A percentile compares a stretch with the other conserved stretches of the same genome.
Conservation (phyloP, 164 flowering plant genomes). For the Brasenia schreberi region DNA sequence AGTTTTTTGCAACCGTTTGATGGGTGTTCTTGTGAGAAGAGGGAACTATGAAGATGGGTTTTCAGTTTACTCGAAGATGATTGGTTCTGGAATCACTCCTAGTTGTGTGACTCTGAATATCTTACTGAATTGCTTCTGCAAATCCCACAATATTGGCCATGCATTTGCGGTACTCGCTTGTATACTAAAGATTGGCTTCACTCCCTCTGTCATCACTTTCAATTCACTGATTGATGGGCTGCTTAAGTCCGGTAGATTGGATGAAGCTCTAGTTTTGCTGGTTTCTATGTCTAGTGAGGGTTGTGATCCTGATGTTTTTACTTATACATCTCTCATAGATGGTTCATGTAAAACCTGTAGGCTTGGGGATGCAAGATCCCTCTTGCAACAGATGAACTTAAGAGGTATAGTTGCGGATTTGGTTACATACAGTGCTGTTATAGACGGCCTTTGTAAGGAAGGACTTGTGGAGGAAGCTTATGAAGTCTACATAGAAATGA, state of each 20-base stretch:
- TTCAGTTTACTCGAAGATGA: slow-evolving; percentile 10
- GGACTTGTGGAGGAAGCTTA: slow-evolving; percentile 15
- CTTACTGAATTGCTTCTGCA: slow-evolving; percentile 21
- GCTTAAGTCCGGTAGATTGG: slow-evolving; percentile 8
- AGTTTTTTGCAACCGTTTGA: too few relatives aligned
- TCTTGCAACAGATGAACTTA: slow-evolving; percentile 17
- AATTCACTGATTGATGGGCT: slow-evolving; percentile 23
- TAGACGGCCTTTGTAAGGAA: slow-evolving; percentile 17
- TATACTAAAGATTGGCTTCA: slow-evolving; percentile 17
- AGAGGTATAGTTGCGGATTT: slow-evolving; percentile 18
- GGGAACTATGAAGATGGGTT: slow-evolving; percentile 14
- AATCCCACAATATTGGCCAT: slow-evolving; percentile 13
- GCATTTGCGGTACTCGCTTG: slow-evolving; percentile 14
- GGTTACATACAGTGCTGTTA: slow-evolving; percentile 19
- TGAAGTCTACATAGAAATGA: slow-evolving; percentile 18
- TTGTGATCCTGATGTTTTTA: slow-evolving; percentile 17
- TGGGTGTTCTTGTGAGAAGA: too few relatives aligned
- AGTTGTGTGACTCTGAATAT: slow-evolving; percentile 15
- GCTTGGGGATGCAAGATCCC: slow-evolving; percentile 15
- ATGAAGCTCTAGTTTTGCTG: slow-evolving; percentile 18
- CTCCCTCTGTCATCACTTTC: slow-evolving; percentile 16
- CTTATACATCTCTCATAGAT: slow-evolving; percentile 16
- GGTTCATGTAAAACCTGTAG: slow-evolving; percentile 19
- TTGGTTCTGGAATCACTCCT: slow-evolving; percentile 16
- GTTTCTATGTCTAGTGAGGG: slow-evolving; percentile 12